phyloP scores from a whole-genome alignment of 805 yeast species.

The Kodamaea neixiangensis region DNA sequence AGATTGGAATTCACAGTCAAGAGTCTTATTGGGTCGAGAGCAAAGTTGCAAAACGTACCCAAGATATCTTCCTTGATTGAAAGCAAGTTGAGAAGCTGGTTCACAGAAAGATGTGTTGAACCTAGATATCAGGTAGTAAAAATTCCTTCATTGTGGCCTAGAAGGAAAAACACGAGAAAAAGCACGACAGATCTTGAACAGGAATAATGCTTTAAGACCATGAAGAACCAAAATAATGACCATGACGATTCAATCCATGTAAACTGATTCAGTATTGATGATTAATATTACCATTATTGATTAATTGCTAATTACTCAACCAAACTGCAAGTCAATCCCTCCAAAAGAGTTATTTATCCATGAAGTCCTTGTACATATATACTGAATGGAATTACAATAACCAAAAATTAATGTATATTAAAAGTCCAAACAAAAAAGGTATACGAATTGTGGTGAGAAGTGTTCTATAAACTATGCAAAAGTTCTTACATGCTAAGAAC shows the following conservation, averaged over 20 bases:
- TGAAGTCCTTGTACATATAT: neutral
- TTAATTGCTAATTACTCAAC: no score
- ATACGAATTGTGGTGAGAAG: conserved; percentile 1
- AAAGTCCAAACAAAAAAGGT: conserved; percentile 4
- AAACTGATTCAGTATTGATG: no score
- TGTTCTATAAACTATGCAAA: neutral
- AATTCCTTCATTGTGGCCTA: conserved; percentile 87
- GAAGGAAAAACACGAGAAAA: conserved; percentile 34
- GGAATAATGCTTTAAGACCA: neutral
- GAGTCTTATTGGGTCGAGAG: conserved; percentile 88
- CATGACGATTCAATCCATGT: neutral
- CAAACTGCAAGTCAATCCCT: no score
- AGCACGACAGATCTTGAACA: neutral
- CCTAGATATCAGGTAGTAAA: conserved; percentile 87
- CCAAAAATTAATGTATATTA: neutral
- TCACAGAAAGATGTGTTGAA: conserved; percentile 88
- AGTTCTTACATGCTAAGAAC: conserved; percentile 14
- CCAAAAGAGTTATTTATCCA: no score
- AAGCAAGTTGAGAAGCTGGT: conserved; percentile 80
- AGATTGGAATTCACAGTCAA: conserved; percentile 84
- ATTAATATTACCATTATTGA: no score
- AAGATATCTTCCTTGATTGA: conserved; percentile 85
- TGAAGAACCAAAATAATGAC: no score
- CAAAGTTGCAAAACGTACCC: conserved; percentile 91
- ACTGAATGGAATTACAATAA: neutral